Evolutionary conservation across 257 asterid species (phyloP).

Genomic region (Plantago major): DNA sequence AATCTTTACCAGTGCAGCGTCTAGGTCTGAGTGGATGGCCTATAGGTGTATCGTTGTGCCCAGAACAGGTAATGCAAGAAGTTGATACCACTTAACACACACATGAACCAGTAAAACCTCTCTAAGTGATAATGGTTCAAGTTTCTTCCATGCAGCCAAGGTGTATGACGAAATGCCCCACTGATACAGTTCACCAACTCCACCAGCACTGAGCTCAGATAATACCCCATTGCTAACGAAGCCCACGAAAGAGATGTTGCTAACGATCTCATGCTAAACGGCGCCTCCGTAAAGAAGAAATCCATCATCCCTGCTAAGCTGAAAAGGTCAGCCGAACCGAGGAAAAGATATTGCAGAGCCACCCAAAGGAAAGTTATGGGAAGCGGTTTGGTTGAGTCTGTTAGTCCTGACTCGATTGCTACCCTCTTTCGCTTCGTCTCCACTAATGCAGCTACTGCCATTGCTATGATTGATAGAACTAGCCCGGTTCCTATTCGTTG

Average conservation of each 20-base stretch:
- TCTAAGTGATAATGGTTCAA: constrained; percentile 70
- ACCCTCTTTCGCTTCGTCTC: constrained; percentile 53
- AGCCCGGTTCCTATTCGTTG: constrained; percentile 72
- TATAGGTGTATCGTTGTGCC: constrained; percentile 54
- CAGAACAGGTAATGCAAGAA: constrained; percentile 64
- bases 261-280: constrained; percentile 65
- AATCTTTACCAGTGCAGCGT: no score
- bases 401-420: constrained; percentile 47
- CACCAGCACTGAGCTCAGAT: constrained; percentile 68
- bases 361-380: constrained; percentile 81
- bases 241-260: constrained; percentile 83
- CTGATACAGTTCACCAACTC: constrained; percentile 49
- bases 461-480: constrained; percentile 53
- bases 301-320: constrained; percentile 89
- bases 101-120: constrained; percentile 75
- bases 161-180: constrained; percentile 33
- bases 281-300: constrained; percentile 78
- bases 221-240: constrained; percentile 78
- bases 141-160: constrained; percentile 71
- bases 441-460: constrained; percentile 74
- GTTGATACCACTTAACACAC: constrained; percentile 60
- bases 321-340: constrained; percentile 93
- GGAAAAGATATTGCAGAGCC: constrained; percentile 66
- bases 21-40: constrained; percentile 23
- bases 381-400: constrained; percentile 49